Evolutionary conservation across 148 eudicot species (phyloP), one percentile per base, ranked within the genome.

Genomic region (Rhododendron henanense): DNA sequence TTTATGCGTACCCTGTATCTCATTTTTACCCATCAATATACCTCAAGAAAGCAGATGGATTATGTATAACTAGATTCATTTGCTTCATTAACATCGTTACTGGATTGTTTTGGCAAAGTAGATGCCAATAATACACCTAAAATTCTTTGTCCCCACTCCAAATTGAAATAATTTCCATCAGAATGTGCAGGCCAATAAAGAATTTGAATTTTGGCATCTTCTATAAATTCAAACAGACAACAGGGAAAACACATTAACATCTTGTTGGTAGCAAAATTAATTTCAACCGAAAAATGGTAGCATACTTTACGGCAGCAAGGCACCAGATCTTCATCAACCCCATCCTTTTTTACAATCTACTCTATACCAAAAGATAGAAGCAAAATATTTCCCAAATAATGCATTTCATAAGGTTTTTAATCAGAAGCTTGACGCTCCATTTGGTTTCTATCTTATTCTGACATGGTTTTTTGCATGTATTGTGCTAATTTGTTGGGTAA

Each of bases 401-500:
- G 48, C 9, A 45, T 45, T 45, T 45, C 10, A 45, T 45, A 45
- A 6, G 9, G 10, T 45, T 45, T 45, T 45, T 45, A 45, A 45
- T 7, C 10, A 45, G 48, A 45, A 45, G 48, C 9, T 45, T 45
- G 48, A 7, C 10, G 48, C 48, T 45, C 48, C 48, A 45, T 45
- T 45, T 45, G 48, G 48, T 45, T 45, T 45, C 48, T 45, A 45
- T 45, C 10, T 6, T 45, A 45, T 45, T 45, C 48, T 45, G 48
- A 45, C 48, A 45, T 45, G 48, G 48, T 6, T 6, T 6, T 45
- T 45, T 45, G 48, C 48, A 45, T 45, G 48, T 45, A 45, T 45
- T 45, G 48, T 45, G 48, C 9, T 8, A 45, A 9, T 45, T 45
- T 45, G 48, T 45, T 45, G 48, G 96, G 96, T 48, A 96, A 96